Evolutionary conservation across 305 asterid species (phyloP).

Genomic region (Lippia alba): DNA sequence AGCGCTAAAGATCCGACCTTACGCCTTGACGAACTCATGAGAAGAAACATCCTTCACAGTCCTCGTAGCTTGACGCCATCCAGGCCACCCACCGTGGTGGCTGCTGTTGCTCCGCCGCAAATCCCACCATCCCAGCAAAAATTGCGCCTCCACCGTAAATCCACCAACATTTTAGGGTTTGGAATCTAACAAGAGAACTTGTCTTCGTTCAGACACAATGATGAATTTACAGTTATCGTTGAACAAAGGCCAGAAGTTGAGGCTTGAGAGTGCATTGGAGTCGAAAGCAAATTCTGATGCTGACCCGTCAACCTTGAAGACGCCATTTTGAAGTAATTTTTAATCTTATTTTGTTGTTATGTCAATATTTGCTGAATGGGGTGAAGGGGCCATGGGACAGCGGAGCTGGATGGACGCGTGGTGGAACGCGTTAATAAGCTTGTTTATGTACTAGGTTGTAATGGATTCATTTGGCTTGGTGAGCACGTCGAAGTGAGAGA

Average conservation of each 20-base stretch:
- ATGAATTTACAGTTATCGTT: slow-evolving; percentile 69
- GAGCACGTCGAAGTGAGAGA: slow-evolving; percentile 81
- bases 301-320: slow-evolving; percentile 87
- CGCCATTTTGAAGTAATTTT: slow-evolving; percentile 77
- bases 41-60: no score
- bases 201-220: slow-evolving; percentile 29
- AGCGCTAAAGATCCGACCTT: slow-evolving; percentile 44
- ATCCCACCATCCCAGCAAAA: no score
- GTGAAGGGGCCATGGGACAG: slow-evolving; percentile 92
- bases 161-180: neutral
- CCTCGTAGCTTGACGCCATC: no score
- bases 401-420: slow-evolving; percentile 70
- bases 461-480: slow-evolving; percentile 94
- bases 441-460: slow-evolving; percentile 88
- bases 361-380: slow-evolving; percentile 26
- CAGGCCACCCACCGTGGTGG: no score
- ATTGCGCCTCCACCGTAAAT: no score
- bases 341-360: neutral
- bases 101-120: no score
- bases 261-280: slow-evolving; percentile 72
- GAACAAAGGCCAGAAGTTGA: slow-evolving; percentile 68
- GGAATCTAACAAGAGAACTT: neutral
- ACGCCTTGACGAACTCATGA: no score
- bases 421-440: slow-evolving; percentile 93
- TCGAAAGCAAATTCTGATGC: slow-evolving; percentile 75